Evolutionary conservation across 2,329 filamentous ascomycete species (phyloP).

Genomic region (Colletotrichum sp.): DNA sequence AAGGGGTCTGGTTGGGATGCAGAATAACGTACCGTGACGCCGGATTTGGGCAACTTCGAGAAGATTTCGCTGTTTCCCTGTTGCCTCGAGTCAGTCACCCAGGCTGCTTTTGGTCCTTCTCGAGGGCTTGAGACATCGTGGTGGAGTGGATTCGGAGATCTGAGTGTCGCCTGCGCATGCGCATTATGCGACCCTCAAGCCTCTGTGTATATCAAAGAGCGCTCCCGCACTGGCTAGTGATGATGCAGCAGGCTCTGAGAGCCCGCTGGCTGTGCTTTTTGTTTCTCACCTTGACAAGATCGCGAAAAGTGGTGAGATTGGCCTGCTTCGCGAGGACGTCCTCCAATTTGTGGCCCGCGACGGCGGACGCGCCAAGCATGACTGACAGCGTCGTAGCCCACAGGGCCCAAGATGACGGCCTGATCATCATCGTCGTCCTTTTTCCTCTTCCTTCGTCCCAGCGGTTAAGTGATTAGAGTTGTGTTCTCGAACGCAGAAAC

Average conservation of each 20-base stretch:
- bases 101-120: not conserved
- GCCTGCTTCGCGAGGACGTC: constrained; percentile 41
- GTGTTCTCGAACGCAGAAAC: not conserved
- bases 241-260: not conserved
- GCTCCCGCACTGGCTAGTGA: not conserved
- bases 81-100: not conserved
- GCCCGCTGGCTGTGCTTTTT: not conserved
- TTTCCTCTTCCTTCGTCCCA: not conserved
- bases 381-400: not conserved
- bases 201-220: not conserved
- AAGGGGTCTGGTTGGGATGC: not conserved
- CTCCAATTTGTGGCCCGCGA: constrained; percentile 37
- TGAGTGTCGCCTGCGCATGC: constrained; percentile 7
- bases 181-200: not conserved
- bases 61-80: constrained; percentile 49
- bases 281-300: constrained; percentile 42
- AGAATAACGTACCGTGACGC: constrained; percentile 44
- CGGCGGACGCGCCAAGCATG: constrained; percentile 7
- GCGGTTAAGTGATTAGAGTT: not conserved
- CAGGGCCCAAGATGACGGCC: not conserved
- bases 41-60: constrained; percentile 45
- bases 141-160: not conserved
- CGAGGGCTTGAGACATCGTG: not conserved
- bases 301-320: constrained; percentile 48
- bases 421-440: not conserved